Base-by-base conservation (phyloP, 257 asterid species). In the Knoxia roxburghii region DNA sequence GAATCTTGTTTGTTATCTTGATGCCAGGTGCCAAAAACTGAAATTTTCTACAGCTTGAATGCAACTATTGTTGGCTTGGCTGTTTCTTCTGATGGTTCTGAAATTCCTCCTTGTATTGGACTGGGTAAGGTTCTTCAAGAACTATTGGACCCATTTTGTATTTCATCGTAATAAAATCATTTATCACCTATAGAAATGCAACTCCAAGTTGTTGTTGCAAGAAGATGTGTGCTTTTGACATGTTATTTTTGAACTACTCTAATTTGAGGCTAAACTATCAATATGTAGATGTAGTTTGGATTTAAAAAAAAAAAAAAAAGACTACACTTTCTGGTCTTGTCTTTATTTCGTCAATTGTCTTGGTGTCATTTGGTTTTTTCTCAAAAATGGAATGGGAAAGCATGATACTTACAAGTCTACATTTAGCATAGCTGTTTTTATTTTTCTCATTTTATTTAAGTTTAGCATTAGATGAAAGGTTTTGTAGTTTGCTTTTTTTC, bases 1-100 rank as follows among this genome's bases (percentile, higher is more conserved):
- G 52, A 27, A 48, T 40, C 60, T 39, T 72, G 39, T 68, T 51
- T 76, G 33, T 41, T 70, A 37, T 71, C 65, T 75, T 72, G 70
- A 55, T 82, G 72, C 50, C 72, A 94, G 96, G 94, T 93, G 45
- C 87, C 91, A 13, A 70, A 48, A 64, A 51, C 78, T 40, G 97
- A 90, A 80, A 80, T 81, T 48, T 85, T 86, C 80, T 84, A 85
- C 88, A 83, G 96, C 73, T 87, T 94, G 85, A 94, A 94, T 80
- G 97, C 89, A n/a, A 77, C 87, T 65, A 81, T 90, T 41, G 89
- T 94, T 77, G 99, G 97, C 60, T 77, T 94, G 65, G 96, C 95
- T 24, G 79, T 82, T 79, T 79, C 81, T 75, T 72, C 92, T 62
- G 81, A 61, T 68, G 75, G 20, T 29, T 73, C 91, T 7, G 84